A percentile compares a stretch with the other conserved stretches of the same genome.
These are phyloP conservation scores for Rutstroemia sydowiana DNA, from an alignment of 2,329 filamentous ascomycete genomes.

Conservation along the genomic window DNA sequence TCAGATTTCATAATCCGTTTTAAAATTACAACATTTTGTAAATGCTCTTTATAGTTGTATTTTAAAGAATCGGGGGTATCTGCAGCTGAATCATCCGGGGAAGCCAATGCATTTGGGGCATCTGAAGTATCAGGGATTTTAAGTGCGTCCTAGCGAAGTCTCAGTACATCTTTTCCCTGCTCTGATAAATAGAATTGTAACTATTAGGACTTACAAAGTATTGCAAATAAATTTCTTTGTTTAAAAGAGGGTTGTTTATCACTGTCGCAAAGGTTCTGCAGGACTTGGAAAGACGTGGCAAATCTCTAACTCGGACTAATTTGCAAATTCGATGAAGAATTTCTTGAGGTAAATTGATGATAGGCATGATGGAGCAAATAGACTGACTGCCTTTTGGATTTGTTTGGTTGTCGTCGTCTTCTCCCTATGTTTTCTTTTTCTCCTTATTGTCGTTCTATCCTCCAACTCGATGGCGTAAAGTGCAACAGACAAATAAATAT, in stretches of 20 bases:
- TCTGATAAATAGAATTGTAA: too few species aligned
- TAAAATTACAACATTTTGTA: conserved; percentile 40
- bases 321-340: conserved; percentile 54
- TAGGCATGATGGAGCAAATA: too few species aligned
- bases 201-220: conserved; percentile 1
- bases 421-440: too few species aligned
- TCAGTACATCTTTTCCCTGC: too few species aligned
- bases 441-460: too few species aligned
- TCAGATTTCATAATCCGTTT: conserved; percentile 35
- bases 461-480: too few species aligned
- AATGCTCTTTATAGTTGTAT: conserved; percentile 37
- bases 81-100: neutral
- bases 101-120: too few species aligned
- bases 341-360: conserved; percentile 43
- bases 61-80: neutral
- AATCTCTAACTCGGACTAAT: conserved; percentile 48
- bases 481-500: too few species aligned
- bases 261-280: conserved; percentile 47
- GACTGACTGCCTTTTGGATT: too few species aligned
- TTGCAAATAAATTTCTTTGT: conserved; percentile 36
- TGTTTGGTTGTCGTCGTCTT: too few species aligned
- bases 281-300: conserved; percentile 43
- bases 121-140: too few species aligned
- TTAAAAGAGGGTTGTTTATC: conserved; percentile 52
- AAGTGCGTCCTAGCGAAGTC: too few species aligned